phyloP scores from a whole-genome alignment of 495 filamentous ascomycete species.

The Penicillium cinerascens region DNA sequence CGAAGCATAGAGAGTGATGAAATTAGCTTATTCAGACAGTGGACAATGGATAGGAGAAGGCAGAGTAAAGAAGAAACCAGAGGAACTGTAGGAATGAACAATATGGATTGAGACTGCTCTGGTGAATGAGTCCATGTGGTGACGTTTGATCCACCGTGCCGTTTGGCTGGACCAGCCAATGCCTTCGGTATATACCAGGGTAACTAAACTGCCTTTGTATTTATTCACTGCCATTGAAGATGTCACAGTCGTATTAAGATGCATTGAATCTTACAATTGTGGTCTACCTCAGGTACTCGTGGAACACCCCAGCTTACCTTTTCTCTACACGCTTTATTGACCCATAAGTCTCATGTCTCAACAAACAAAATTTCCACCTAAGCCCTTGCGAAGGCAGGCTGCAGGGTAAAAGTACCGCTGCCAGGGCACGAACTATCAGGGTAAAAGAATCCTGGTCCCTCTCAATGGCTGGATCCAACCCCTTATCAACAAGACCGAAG shows the following conservation, averaged over 20 bases:
- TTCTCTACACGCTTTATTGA: not conserved
- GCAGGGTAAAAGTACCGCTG: not conserved
- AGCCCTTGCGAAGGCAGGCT: not conserved
- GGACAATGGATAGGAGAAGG: not conserved
- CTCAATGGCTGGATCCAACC: not conserved
- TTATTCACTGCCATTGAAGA: no score
- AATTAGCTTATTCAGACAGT: no score
- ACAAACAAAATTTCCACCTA: not conserved
- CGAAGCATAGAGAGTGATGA: slow-evolving; percentile 8
- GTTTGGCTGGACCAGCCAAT: no score
- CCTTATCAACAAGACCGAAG: not conserved
- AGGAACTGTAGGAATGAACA: not conserved
- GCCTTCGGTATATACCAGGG: no score
- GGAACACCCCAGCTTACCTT: not conserved
- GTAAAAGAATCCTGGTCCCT: not conserved
- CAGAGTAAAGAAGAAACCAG: not conserved
- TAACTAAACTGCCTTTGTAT: no score
- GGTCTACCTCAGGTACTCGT: not conserved
- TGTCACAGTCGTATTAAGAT: no score
- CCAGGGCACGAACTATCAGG: not conserved
- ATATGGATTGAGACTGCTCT: no score
- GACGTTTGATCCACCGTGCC: no score
- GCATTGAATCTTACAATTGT: no score
- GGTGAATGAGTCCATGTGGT: no score
- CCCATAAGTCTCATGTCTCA: not conserved